Base-by-base conservation (phyloP, 1,284 basidiomycete species). In the Rhodotorula sp. region DNA sequence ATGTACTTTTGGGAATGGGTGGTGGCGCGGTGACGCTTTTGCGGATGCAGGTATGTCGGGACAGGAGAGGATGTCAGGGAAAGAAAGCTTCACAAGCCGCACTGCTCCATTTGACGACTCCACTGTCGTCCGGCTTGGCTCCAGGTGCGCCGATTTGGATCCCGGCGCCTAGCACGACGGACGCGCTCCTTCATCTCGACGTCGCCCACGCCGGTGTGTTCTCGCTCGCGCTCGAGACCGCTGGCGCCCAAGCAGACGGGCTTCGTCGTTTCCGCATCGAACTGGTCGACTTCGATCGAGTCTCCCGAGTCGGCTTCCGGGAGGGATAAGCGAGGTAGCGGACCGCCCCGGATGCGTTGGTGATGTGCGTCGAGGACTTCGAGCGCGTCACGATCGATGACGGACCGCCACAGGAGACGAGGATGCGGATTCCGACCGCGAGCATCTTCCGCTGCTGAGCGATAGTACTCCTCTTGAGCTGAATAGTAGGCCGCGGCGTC, bases 321-420 rank as follows among this genome's bases (percentile, higher is more conserved):
- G 6, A 49, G 24, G n/a, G 24, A 51, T 45, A 73, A 53, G 3
- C 69, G 48, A 12, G 72, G 72, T 42, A 73, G n/a, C 8, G 69
- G 69, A 6, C 63, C 62, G 33, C 72, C 72, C 44, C 67, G 68
- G 30, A 69, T 51, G n/a, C 66, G 66, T 7, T 49, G 53, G 58
- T 73, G 72, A 37, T 70, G 68, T 3, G 64, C 62, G 53, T 70
- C 69, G 24, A 73, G 66, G 18, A 67, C 58, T 46, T 46, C 61
- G 29, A 73, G 64, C 8, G 69, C 58, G 18, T 66, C 56, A 26
- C 26, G 20, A 37, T 70, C 69, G 48, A 73, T 18, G 3, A 18
- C 24, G 2, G 69, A 70, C 24, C 69, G 59, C 72, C 72, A 73
- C 22, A 73, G 49, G 30, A 73, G 66, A n/a, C 72, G 66, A 22